Evolutionary conservation across 192 early-diverging fungal genomes (phyloP).

Genomic region (Backusella parvicylindrica): DNA sequence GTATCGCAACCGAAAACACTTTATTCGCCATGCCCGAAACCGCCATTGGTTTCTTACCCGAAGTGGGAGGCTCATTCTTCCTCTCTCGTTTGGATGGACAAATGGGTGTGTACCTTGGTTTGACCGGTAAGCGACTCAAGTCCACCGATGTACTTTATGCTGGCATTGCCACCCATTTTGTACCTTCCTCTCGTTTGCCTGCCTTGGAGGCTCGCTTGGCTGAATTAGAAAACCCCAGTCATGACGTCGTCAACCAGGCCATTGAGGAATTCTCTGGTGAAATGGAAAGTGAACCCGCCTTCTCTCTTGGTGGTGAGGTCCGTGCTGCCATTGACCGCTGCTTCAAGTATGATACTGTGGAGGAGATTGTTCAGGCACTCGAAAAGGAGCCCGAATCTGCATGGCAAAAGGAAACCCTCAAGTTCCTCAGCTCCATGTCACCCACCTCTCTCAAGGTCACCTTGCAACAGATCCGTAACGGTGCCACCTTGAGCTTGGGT

Average conservation of each 20-base stretch:
- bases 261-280: conserved; percentile 90
- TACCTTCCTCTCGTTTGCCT: conserved; percentile 81
- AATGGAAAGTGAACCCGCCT: conserved; percentile 35
- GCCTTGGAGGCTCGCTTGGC: conserved; percentile 77
- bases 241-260: conserved; percentile 76
- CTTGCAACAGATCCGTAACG: conserved; percentile 76
- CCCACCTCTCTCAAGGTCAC: conserved; percentile 91
- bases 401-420: conserved; percentile 71
- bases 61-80: conserved; percentile 95
- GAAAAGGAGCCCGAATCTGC: conserved; percentile 59
- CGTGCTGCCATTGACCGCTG: conserved; percentile 77
- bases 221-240: conserved; percentile 73
- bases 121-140: conserved; percentile 78
- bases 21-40: conserved; percentile 98
- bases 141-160: conserved; percentile 85
- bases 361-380: conserved; percentile 81
- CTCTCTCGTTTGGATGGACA: conserved; percentile 93
- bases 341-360: conserved; percentile 79
- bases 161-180: conserved; percentile 95
- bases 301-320: conserved; percentile 38
- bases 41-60: conserved; percentile 94
- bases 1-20: conserved; percentile 94
- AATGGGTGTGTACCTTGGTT: conserved; percentile 86
- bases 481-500: conserved; percentile 62
- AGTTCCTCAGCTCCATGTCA: conserved; percentile 61